Evolutionary conservation across 768 basidiomycete genomes (phyloP), one percentile per base, ranked within the genome.

Genomic region (Strobilomyces dryophilus): DNA sequence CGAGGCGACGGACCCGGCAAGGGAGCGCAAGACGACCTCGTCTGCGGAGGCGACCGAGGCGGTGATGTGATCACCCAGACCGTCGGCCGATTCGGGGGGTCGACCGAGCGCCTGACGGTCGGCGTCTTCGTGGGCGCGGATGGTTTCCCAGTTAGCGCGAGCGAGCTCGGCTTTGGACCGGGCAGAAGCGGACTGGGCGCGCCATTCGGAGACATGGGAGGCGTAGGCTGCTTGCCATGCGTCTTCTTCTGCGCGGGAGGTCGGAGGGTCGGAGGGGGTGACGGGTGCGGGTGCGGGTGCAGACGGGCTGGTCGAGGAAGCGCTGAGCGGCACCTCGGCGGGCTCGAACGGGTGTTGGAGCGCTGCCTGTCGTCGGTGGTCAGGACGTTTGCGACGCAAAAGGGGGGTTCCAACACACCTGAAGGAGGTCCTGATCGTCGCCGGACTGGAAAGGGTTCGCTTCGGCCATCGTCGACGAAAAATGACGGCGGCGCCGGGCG

Each of bases 141-240:
- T 73, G 15, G 74, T 72, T 65, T 88, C 89, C 88, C 87, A 92
- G 56, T 77, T 75, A 40, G 77, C 77, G 10, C 89, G 85, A 67
- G 84, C 81, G 55, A 76, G 77, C 72, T 90, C 89, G 9, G 89
- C 86, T 66, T 85, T 89, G 64, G 81, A 75, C 47, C 89, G 84
- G 41, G 83, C 84, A 54, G 80, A 80, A 29, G 88, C 84, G 36
- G 84, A 85, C 61, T 83, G 80, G 21, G 79, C 79, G 37, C 84
- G 84, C 91, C 90, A 93, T 51, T 75, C 71, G 47, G 77, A 74
- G 11, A 89, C 73, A 40, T 88, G 84, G 1, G 79, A 71, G 47
- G 91, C 84, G 64, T 91, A 89, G 61, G 83, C 78, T 15, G 71
- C 70, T 61, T 85, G 84, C 85, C 86, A 89, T 8, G 72, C 56